Evolutionary conservation across 306 rosid genomes (phyloP), one percentile per base, ranked within the genome.

Genomic region (Gillenia trifoliata): DNA sequence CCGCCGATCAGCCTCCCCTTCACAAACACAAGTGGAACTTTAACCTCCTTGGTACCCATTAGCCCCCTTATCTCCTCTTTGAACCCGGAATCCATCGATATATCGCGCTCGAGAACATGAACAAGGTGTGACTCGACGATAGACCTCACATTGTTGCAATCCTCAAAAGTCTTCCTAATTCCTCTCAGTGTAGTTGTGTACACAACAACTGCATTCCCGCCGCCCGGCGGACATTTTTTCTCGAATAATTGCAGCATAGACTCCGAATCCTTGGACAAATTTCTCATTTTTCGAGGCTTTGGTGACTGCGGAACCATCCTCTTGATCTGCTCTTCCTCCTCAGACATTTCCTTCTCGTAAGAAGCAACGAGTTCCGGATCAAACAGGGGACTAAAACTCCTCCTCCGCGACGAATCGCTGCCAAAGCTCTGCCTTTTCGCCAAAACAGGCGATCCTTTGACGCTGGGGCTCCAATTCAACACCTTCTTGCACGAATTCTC

Each of bases 31-130:
- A 87, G 78, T 0, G 98, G 97, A 63, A 95, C 98, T 41, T 80
- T 92, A 34, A 95, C 89, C 25, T 84, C 89, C 19, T 86, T 88
- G 0, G 84, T 84, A 6, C 72, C 91, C 88, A 85, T 85, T n/a
- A 95, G 77, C 77, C 81, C 77, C 76, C 93, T 71, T 56, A 95
- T 71, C 72, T 95, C 97, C 79, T 92, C 99, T 76, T 82, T 90
- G n/a, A 89, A 84, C 38, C 98, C 99, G 0, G 92, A 88, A 85
- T 95, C 97, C 99, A 95, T 95, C 0, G 99, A 95, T 52, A 92
- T 83, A 17, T 95, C 99, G 16, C 98, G 85, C 89, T 95, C 99
- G 0, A 81, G 23, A 72, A 84, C 59, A 0, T 75, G 87, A 57
- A 95, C 82, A 3, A 81, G 75, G n/a, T 90, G 77, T 0, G 98